These are phyloP conservation scores for Pterocarpus santalinus DNA, from an alignment of 306 rosid genomes.

Conservation along the genomic window DNA sequence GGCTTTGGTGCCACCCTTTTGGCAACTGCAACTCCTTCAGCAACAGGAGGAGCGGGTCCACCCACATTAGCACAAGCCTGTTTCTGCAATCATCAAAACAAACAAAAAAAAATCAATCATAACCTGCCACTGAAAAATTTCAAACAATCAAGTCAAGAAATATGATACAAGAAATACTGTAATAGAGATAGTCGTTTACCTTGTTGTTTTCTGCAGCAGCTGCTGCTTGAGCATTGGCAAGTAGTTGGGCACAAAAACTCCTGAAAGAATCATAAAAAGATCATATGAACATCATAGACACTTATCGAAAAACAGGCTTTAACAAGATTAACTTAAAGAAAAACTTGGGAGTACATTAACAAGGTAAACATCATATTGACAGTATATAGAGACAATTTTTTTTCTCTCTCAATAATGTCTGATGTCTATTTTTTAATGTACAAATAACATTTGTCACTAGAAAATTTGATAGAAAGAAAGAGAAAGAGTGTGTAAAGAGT, in stretches of 20 bases:
- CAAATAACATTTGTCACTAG: too few species aligned
- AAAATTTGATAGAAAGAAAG: not conserved
- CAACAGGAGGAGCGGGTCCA: constrained; percentile 50
- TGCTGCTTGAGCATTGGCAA: constrained; percentile 89
- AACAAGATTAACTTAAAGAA: not conserved
- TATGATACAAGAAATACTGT: not conserved
- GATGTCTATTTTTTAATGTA: too few species aligned
- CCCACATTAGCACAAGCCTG: constrained; percentile 62
- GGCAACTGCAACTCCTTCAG: constrained; percentile 51
- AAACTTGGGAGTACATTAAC: not conserved
- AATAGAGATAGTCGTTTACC: constrained; percentile 45
- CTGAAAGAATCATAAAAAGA: constrained; percentile 50
- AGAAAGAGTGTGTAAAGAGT: not conserved
- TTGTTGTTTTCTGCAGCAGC: constrained; percentile 69
- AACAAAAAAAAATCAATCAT: not conserved
- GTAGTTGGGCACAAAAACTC: constrained; percentile 86
- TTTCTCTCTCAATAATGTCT: too few species aligned
- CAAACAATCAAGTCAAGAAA: not conserved
- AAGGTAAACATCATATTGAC: not conserved
- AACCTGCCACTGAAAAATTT: not conserved
- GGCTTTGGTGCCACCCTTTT: constrained; percentile 63
- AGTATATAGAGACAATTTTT: not conserved
- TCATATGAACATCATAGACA: not conserved
- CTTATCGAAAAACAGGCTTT: not conserved
- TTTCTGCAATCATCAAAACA: constrained; percentile 55